These are phyloP conservation scores for Globisporangium parvum DNA, from an alignment of 352 stramenopile species.

Conservation along the genomic window DNA sequence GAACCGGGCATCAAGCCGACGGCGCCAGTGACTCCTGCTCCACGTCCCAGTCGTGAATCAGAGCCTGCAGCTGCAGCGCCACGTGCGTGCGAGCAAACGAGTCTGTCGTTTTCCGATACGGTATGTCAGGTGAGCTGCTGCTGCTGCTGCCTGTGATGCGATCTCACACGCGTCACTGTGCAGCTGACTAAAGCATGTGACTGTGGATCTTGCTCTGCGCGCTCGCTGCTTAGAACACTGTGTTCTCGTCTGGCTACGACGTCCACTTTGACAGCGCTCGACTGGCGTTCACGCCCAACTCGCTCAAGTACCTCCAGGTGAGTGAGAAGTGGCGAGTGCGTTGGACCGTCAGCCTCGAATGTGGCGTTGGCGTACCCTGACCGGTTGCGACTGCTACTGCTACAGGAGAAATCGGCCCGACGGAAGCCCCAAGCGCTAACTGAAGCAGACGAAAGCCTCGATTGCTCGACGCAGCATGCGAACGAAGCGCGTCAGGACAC, in stretches of 20 bases:
- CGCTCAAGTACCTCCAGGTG: constrained; percentile 66
- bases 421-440: constrained; percentile 1
- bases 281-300: constrained; percentile 60
- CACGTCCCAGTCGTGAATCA: background rate
- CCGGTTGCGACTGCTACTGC: no score
- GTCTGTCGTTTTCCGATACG: constrained; percentile 26
- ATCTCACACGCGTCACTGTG: no score
- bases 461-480: constrained; percentile 4
- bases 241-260: constrained; percentile 58
- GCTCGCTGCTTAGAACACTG: constrained; percentile 26
- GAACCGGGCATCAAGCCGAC: no score
- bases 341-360: no score
- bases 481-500: constrained; percentile 9
- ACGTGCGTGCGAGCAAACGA: constrained; percentile 5
- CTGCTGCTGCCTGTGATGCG: background rate
- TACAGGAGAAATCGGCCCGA: constrained; percentile 9
- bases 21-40: background rate
- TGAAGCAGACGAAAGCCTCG: constrained; percentile 5
- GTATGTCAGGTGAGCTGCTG: constrained; percentile 7
- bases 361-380: no score
- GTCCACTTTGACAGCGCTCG: constrained; percentile 52
- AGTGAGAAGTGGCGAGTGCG: background rate
- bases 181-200: background rate
- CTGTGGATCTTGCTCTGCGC: background rate
- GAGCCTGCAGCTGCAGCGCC: background rate